Evolutionary conservation across 805 yeast species (phyloP), one percentile per base, ranked within the genome.

Genomic region (Candida qinlingensis): DNA sequence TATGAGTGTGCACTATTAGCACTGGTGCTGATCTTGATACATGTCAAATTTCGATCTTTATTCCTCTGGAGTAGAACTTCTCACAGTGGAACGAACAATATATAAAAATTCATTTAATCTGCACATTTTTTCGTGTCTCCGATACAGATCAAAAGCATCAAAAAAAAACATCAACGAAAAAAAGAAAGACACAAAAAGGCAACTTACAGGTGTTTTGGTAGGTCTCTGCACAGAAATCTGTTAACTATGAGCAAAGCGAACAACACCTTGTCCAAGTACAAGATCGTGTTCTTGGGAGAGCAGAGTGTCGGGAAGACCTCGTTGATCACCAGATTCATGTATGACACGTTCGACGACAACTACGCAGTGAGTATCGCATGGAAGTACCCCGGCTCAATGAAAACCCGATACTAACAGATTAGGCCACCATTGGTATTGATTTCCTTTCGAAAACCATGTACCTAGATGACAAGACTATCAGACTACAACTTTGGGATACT

Each of bases 401-500:
- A 19, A 19, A 19, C 19, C 19, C 19, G 19, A 7, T 13, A 36
- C 25, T 19, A 5, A 27, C 27, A 7, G 27, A n/a, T 29, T 68
- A 80, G 70, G 98, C 99, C 13, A 92, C 99, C 0, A 90, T 94
- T 47, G 99, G 99, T 28, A 94, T 94, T 53, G 98, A 94, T 65
- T 94, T 94, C 63, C 77, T 94, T 56, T 87, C 96, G 37, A 92
- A 87, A 64, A 90, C 97, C 5, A 88, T 89, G 95, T 94, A 94
- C 66, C 73, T 94, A 44, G 97, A 95, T 57, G 98, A 94, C 67
- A 90, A 92, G 57, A 94, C 99, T 4, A 87, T 94, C 38, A 77
- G 99, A 60, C 75, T 94, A 54, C 99, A 94, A 70, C 72, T 94
- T 50, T 94, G 99, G 98, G 98, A 91, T 65, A 91, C 98, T 4